A percentile compares a stretch with the other conserved stretches of the same genome.
These are phyloP conservation scores for Xylariaceae sp. DNA, from an alignment of 2,329 filamentous ascomycete genomes.

Conservation along the genomic window DNA sequence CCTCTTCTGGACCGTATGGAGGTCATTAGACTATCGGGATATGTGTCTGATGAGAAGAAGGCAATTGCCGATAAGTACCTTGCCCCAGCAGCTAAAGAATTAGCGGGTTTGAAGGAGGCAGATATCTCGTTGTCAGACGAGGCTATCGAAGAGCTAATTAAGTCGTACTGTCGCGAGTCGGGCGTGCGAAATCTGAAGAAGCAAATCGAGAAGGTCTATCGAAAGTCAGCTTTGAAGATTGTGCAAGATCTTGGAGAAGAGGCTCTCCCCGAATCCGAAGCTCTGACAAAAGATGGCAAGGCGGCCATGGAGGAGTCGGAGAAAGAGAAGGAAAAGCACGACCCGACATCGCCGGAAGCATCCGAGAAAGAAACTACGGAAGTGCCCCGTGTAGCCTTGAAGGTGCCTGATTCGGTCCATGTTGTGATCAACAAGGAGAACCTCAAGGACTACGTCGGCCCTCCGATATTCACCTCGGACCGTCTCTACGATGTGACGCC, in stretches of 20 bases:
- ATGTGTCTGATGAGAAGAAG: slow-evolving; percentile 98
- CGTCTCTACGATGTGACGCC: slow-evolving; percentile 93
- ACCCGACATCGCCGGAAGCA: slow-evolving; percentile 36
- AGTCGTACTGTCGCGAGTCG: slow-evolving; percentile 96
- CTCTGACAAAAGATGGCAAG: slow-evolving; percentile 84
- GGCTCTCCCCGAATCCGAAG: slow-evolving; percentile 76
- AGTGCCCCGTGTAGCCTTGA: slow-evolving; percentile 72
- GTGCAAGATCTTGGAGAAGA: slow-evolving; percentile 92
- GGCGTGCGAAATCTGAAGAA: slow-evolving; percentile 98
- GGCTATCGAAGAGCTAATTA: slow-evolving; percentile 95
- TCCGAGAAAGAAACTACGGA: slow-evolving; percentile 69
- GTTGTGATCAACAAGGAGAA: slow-evolving; percentile 86
- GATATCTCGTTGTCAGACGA: slow-evolving; percentile 85
- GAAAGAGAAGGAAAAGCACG: slow-evolving; percentile 59
- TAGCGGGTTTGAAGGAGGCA: slow-evolving; percentile 86
- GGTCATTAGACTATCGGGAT: slow-evolving; percentile 92
- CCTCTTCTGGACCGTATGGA: slow-evolving; percentile 97
- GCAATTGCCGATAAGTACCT: slow-evolving; percentile 94
- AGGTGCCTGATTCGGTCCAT: slow-evolving; percentile 85
- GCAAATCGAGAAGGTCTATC: slow-evolving; percentile 98
- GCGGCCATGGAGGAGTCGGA: slow-evolving; percentile 70
- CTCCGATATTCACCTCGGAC: slow-evolving; percentile 93
- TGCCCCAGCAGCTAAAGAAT: slow-evolving; percentile 89
- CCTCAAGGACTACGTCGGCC: slow-evolving; percentile 94
- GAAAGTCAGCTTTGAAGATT: slow-evolving; percentile 96